A percentile compares a stretch with the other conserved stretches of the same genome.
phyloP scores from a whole-genome alignment of 345 rosid species.

The Corchorus olitorius region DNA sequence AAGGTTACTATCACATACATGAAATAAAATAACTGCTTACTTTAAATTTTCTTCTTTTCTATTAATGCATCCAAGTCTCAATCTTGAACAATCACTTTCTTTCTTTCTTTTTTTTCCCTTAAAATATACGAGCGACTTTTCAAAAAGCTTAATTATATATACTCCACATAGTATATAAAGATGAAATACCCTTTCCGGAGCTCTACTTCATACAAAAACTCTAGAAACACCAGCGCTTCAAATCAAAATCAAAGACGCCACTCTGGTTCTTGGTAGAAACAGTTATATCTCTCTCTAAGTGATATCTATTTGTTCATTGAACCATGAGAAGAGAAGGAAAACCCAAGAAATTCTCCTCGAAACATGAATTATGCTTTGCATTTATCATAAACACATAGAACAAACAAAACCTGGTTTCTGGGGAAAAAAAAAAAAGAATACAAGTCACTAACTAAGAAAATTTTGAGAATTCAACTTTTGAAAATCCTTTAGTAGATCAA shows the following conservation, averaged over 20 bases:
- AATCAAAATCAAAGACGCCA: not conserved
- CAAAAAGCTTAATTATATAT: not conserved
- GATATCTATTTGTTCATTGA: not conserved
- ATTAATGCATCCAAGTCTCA: not conserved
- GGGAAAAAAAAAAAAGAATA: not conserved
- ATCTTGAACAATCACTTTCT: not conserved
- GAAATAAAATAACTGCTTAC: not conserved
- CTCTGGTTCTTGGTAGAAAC: not conserved
- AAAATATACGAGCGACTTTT: not conserved
- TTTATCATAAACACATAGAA: not conserved
- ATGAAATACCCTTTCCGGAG: not conserved
- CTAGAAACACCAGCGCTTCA: not conserved
- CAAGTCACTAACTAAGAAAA: not conserved
- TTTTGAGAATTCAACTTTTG: not conserved
- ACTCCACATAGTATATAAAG: not conserved
- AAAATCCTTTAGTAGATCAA: not conserved
- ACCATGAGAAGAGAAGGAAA: slow-evolving; percentile 5
- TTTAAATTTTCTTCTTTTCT: not conserved
- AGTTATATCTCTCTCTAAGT: not conserved
- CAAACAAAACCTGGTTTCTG: not conserved
- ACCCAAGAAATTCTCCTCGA: not conserved
- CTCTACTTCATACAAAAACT: not conserved
- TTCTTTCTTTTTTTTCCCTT: not conserved
- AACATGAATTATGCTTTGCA: slow-evolving; percentile 2
- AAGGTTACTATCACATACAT: slow-evolving; percentile 7